Percentiles rank a stretch among this genome's conserved stretches.
Evolutionary conservation across 148 eudicot genomes (phyloP).

Genomic region (Rhododendron kiyosumense): DNA sequence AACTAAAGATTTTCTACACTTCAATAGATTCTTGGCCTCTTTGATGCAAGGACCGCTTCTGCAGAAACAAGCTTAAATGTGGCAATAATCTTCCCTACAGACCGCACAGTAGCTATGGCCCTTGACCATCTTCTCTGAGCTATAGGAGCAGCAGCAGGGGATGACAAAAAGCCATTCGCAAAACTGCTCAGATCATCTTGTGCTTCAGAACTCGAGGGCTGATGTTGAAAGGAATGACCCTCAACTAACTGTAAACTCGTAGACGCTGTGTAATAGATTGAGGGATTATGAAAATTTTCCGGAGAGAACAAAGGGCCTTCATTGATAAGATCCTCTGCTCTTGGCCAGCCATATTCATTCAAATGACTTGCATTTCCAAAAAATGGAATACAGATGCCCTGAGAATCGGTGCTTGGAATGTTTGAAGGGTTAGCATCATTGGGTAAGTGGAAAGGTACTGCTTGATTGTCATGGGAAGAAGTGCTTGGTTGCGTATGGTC

Average conservation of each 20-base stretch:
- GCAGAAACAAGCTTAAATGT: not conserved
- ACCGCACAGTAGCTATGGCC: not conserved
- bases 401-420: slow-evolving; percentile 25
- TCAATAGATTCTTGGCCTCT: slow-evolving; percentile 1
- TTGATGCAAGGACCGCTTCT: not conserved
- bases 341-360: slow-evolving; percentile 37
- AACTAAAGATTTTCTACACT: not conserved
- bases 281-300: not conserved
- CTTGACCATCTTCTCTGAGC: not conserved
- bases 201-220: not conserved
- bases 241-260: not conserved
- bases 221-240: not conserved
- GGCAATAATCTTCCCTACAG: not conserved
- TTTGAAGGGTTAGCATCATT: not conserved
- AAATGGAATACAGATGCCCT: slow-evolving; percentile 36
- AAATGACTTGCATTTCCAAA: slow-evolving; percentile 36
- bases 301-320: not conserved
- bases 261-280: not conserved
- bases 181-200: not conserved
- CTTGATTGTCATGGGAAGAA: not conserved
- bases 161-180: not conserved
- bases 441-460: not conserved
- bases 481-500: slow-evolving; percentile 31
- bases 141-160: not conserved
- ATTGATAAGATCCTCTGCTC: slow-evolving; percentile 27